Conservation (phyloP, 768 basidiomycete genomes). For the Pulveroboletus frians region DNA sequence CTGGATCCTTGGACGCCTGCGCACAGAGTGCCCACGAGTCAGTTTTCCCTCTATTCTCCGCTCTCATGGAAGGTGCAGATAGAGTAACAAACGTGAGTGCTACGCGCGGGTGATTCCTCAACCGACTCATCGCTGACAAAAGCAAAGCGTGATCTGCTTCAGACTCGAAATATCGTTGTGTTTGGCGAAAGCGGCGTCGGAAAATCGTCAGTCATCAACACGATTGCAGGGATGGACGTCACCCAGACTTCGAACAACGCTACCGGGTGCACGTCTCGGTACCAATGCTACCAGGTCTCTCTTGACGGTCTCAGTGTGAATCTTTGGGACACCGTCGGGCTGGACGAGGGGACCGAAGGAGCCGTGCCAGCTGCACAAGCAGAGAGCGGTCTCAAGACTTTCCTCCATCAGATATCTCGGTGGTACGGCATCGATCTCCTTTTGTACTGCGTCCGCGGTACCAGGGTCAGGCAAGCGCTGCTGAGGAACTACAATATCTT, state of each 20-base stretch:
- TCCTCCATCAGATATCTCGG: constrained; percentile 31
- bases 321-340: constrained; percentile 32
- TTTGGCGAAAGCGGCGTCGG: constrained; percentile 39
- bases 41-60: background rate
- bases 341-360: constrained; percentile 29
- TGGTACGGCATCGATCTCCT: constrained; percentile 29
- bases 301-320: constrained; percentile 18
- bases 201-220: constrained; percentile 41
- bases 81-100: constrained; percentile 10
- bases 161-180: constrained; percentile 32
- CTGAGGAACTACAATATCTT: constrained; percentile 30
- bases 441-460: constrained; percentile 34
- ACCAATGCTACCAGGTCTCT: constrained; percentile 18
- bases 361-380: constrained; percentile 24
- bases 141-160: constrained; percentile 5
- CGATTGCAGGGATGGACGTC: constrained; percentile 26
- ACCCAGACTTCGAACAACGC: constrained; percentile 30
- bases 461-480: constrained; percentile 23
- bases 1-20: constrained; percentile 1
- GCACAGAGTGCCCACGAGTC: constrained; percentile 12
- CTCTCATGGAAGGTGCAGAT: constrained; percentile 5
- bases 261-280: constrained; percentile 33
- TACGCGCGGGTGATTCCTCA: background rate
- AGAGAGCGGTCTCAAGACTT: constrained; percentile 23
- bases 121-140: constrained; percentile 1